Conservation (phyloP, 2,329 filamentous ascomycete genomes). For the Hypoxylon sp. region DNA sequence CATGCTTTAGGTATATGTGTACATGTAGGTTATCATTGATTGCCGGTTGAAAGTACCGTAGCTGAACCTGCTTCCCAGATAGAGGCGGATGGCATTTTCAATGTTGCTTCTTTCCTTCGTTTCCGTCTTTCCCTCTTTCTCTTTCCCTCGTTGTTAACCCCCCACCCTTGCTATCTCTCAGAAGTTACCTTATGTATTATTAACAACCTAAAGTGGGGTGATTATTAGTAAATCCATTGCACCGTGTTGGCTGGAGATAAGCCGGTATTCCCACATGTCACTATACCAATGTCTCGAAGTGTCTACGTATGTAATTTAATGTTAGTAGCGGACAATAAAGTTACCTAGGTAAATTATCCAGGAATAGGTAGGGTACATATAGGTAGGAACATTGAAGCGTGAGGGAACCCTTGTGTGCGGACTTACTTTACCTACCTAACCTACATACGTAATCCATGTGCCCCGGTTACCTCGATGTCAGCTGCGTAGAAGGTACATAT, state of each 20-base stretch:
- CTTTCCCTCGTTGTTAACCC: constrained; percentile 2
- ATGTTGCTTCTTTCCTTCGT: constrained; percentile 11
- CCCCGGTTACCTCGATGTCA: background rate
- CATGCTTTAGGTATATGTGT: too few relatives aligned
- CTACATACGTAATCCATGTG: too few relatives aligned
- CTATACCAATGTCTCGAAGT: background rate
- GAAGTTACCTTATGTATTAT: constrained; percentile 6
- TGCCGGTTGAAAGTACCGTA: too few relatives aligned
- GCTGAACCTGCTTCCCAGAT: background rate
- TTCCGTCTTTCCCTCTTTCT: background rate
- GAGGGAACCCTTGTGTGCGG: background rate
- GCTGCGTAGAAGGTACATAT: background rate
- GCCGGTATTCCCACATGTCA: constrained; percentile 17
- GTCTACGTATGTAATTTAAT: background rate
- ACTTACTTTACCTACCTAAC: constrained; percentile 4
- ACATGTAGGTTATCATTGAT: too few relatives aligned
- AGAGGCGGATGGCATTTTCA: constrained; percentile 10
- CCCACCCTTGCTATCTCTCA: constrained; percentile 38
- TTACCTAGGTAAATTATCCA: background rate
- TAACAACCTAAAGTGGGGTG: constrained; percentile 28
- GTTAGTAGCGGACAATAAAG: background rate
- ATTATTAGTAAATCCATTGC: constrained; percentile 3
- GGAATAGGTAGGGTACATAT: too few relatives aligned
- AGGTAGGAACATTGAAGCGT: background rate
- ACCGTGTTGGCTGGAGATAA: constrained; percentile 35